Conservation (phyloP, 257 asterid species). For the Solanum chaucha region DNA sequence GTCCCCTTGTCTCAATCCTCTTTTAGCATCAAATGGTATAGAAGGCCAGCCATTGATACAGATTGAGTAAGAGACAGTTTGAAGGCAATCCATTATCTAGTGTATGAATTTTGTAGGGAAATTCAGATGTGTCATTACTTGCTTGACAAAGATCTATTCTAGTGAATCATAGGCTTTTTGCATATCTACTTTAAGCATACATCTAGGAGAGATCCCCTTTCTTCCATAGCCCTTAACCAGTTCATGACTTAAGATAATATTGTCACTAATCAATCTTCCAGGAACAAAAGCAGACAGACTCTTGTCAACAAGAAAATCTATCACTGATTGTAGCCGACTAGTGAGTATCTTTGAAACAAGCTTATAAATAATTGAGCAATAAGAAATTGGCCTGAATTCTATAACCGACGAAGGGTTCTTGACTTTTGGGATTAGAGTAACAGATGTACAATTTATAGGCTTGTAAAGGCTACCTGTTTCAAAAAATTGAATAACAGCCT, state of each 20-base stretch:
- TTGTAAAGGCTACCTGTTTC: background rate
- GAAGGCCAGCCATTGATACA: background rate
- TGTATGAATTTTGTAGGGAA: background rate
- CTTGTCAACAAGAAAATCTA: background rate
- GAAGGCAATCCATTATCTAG: background rate
- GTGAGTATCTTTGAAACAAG: background rate
- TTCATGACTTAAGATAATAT: too few relatives aligned
- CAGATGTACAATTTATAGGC: background rate
- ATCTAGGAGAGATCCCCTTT: background rate
- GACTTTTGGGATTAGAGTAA: background rate
- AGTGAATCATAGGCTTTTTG: too few relatives aligned
- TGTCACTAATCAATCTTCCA: background rate
- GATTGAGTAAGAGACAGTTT: background rate
- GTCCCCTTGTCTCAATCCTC: background rate
- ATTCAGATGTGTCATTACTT: too few relatives aligned
- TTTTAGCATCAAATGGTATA: background rate
- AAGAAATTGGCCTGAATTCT: background rate
- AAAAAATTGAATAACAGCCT: background rate
- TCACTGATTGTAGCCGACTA: background rate
- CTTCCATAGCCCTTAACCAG: background rate
- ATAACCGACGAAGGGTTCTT: background rate
- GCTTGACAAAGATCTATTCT: too few relatives aligned
- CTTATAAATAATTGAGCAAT: background rate
- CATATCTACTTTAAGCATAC: too few relatives aligned
- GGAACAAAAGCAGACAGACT: background rate